These are phyloP conservation scores for Zizania palustris DNA, from an alignment of 202 grass and related monocot species.

Conservation along the genomic window DNA sequence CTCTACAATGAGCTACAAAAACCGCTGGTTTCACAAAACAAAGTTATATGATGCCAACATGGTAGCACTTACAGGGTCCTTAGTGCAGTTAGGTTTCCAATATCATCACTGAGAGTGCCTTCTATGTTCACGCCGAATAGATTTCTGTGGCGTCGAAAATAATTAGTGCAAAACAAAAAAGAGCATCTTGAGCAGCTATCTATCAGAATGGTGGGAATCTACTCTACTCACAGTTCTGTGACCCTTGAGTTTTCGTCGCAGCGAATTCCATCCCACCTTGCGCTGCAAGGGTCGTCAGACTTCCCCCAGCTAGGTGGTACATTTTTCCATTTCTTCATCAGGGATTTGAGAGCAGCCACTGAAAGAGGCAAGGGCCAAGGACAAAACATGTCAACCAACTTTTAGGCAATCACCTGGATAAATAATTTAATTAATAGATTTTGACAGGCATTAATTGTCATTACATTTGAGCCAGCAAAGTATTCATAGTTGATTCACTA, in stretches of 20 bases:
- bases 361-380: not conserved
- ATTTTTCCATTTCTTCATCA: slow-evolving; percentile 64
- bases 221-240: slow-evolving; percentile 57
- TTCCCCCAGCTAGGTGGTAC: slow-evolving; percentile 56
- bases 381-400: not conserved
- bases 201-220: not conserved
- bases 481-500: not conserved
- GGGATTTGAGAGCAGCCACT: slow-evolving; percentile 56
- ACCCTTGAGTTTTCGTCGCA: slow-evolving; percentile 56
- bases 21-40: not conserved
- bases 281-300: slow-evolving; percentile 56
- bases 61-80: slow-evolving; percentile 52
- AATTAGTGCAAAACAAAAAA: slow-evolving; percentile 1
- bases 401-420: not conserved
- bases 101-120: slow-evolving; percentile 59
- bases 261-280: slow-evolving; percentile 58
- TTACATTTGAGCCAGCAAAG: not conserved
- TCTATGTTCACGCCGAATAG: slow-evolving; percentile 56
- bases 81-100: slow-evolving; percentile 64
- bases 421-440: slow-evolving; percentile 24
- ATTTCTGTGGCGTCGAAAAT: slow-evolving; percentile 36
- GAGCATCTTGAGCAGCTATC: slow-evolving; percentile 10
- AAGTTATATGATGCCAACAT: not conserved
- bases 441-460: not conserved
- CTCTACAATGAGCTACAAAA: not conserved